A percentile compares a stretch with the other conserved stretches of the same genome.
phyloP scores from a whole-genome alignment of 2,329 filamentous ascomycete genomes.

The Fusarium oxysporum region DNA sequence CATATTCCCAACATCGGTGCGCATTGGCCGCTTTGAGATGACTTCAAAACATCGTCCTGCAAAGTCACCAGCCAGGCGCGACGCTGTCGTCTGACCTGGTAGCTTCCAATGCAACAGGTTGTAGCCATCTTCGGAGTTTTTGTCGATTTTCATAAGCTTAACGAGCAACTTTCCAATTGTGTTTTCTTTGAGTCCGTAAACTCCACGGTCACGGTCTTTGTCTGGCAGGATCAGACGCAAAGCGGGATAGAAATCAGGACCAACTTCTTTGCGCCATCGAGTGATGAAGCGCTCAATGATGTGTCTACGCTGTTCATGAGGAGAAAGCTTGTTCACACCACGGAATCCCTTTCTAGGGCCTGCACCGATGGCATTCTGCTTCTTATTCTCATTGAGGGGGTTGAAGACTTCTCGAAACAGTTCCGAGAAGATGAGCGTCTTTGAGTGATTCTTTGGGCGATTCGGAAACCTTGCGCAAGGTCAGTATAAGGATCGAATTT shows the following conservation, averaged over 20 bases:
- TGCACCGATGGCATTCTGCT: constrained; percentile 72
- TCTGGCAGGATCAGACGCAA: constrained; percentile 92
- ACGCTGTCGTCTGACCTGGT: constrained; percentile 74
- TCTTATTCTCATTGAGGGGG: constrained; percentile 81
- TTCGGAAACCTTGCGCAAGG: constrained; percentile 77
- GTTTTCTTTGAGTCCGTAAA: constrained; percentile 95
- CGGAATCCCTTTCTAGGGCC: constrained; percentile 69
- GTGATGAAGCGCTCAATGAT: constrained; percentile 90
- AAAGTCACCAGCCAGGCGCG: constrained; percentile 87
- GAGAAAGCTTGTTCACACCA: constrained; percentile 69
- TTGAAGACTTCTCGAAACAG: constrained; percentile 85
- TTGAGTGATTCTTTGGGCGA: constrained; percentile 81
- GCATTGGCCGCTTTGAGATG: constrained; percentile 84
- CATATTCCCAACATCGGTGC: constrained; percentile 79
- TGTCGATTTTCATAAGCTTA: constrained; percentile 91
- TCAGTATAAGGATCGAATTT: constrained; percentile 26
- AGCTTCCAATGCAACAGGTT: constrained; percentile 93
- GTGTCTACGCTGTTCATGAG: constrained; percentile 81
- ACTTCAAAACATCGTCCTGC: constrained; percentile 89
- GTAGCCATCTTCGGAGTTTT: constrained; percentile 87
- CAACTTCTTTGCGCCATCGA: constrained; percentile 88
- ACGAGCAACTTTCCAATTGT: constrained; percentile 91
- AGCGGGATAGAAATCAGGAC: constrained; percentile 92
- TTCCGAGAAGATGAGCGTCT: constrained; percentile 84
- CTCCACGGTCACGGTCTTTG: constrained; percentile 89